These are phyloP conservation scores for Didymella pinodella DNA, from an alignment of 2,329 filamentous ascomycete species.

Conservation along the genomic window DNA sequence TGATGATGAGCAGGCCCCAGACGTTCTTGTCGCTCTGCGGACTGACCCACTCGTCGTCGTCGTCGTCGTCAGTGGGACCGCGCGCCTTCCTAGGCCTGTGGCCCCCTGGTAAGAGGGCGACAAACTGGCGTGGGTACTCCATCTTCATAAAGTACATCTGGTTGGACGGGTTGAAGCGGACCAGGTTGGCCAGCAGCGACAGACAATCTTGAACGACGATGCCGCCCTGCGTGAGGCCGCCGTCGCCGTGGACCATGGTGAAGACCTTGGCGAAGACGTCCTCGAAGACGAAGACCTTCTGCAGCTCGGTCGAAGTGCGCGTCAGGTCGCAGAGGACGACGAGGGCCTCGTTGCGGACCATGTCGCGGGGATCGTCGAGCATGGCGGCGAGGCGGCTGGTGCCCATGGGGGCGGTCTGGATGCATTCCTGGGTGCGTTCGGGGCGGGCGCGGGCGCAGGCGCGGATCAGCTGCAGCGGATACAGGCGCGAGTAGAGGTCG, in stretches of 20 bases:
- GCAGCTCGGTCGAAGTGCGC: slow-evolving; percentile 83
- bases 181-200: slow-evolving; percentile 86
- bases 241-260: slow-evolving; percentile 80
- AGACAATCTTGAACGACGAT: slow-evolving; percentile 92
- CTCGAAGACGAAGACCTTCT: slow-evolving; percentile 95
- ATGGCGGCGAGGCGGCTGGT: slow-evolving; percentile 85
- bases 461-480: slow-evolving; percentile 86
- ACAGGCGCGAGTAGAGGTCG: slow-evolving; percentile 91
- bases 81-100: slow-evolving; percentile 61
- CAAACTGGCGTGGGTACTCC: slow-evolving; percentile 77
- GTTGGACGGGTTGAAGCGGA: slow-evolving; percentile 87
- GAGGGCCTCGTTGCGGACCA: slow-evolving; percentile 82
- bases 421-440: slow-evolving; percentile 92
- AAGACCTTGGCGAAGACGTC: slow-evolving; percentile 91
- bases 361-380: slow-evolving; percentile 85
- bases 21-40: slow-evolving; percentile 86
- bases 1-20: slow-evolving; percentile 85
- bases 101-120: slow-evolving; percentile 70
- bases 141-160: slow-evolving; percentile 94
- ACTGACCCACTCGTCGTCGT: slow-evolving; percentile 74
- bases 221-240: slow-evolving; percentile 80
- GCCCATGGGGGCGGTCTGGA: slow-evolving; percentile 86
- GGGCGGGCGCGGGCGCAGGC: slow-evolving; percentile 86
- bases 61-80: slow-evolving; percentile 54
- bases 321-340: slow-evolving; percentile 89